phyloP scores from a whole-genome alignment of 2,329 filamentous ascomycete genomes.

The Ophiostoma pallidulum region DNA sequence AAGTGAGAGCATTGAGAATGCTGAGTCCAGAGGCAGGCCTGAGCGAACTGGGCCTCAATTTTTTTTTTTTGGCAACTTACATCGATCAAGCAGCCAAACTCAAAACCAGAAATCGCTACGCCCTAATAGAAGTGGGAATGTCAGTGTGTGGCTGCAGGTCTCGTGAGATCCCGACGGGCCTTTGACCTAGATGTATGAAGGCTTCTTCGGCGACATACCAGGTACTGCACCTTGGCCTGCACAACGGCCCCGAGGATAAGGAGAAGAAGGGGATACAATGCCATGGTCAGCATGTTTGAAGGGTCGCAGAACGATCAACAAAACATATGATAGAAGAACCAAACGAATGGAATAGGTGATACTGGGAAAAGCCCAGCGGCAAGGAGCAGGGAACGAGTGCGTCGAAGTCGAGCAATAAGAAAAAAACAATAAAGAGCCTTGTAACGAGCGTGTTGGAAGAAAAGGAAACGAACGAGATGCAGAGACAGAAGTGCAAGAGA shows the following conservation, averaged over 20 bases:
- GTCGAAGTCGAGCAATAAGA: too few species aligned
- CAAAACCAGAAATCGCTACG: slow-evolving; percentile 34
- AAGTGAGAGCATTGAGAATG: neutral
- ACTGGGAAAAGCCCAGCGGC: neutral
- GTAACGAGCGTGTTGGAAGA: neutral
- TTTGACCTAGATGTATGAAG: neutral
- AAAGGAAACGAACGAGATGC: neutral
- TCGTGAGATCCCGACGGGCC: too few species aligned
- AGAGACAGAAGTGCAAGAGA: neutral
- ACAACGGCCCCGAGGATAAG: slow-evolving; percentile 11
- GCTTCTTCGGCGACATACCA: slow-evolving; percentile 5
- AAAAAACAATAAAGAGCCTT: neutral
- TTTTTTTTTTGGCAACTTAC: slow-evolving; percentile 11
- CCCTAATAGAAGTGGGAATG: slow-evolving; percentile 36
- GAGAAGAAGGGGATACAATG: neutral
- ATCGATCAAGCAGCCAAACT: slow-evolving; percentile 36
- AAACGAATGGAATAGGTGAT: neutral
- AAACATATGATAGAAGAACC: neutral
- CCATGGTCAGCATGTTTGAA: neutral
- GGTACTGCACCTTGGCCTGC: slow-evolving; percentile 8
- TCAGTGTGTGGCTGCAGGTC: slow-evolving; percentile 33
- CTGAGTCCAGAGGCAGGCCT: too few species aligned
- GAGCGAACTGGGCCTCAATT: neutral
- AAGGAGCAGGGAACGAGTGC: too few species aligned
- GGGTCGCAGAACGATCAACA: neutral